Percentiles rank a stretch among this genome's conserved stretches.
phyloP scores from a whole-genome alignment of 2,329 filamentous ascomycete species.

The Penicillium verrucosum region DNA sequence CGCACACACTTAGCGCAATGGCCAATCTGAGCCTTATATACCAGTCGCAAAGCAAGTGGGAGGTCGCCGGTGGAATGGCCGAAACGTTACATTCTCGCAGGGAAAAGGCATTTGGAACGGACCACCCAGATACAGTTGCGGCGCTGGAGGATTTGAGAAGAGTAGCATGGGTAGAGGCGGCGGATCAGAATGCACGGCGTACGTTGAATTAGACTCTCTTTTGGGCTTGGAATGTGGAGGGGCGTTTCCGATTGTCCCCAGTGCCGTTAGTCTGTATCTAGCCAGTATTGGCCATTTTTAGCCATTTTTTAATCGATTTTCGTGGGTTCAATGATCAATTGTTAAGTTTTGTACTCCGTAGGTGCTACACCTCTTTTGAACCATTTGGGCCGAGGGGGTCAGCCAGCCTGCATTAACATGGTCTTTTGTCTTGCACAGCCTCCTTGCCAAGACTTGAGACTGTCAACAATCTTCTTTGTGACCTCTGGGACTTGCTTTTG shows the following conservation, averaged over 20 bases:
- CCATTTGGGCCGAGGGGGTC: neutral
- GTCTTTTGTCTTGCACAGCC: slow-evolving; percentile 7
- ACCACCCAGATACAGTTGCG: slow-evolving; percentile 10
- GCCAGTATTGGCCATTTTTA: neutral
- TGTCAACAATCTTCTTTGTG: neutral
- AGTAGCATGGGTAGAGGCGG: slow-evolving; percentile 10
- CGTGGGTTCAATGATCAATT: neutral
- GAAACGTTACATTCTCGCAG: slow-evolving; percentile 8
- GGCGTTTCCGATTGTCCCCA: neutral
- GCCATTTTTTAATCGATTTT: neutral
- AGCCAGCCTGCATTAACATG: neutral
- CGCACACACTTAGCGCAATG: slow-evolving; percentile 9
- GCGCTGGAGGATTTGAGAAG: slow-evolving; percentile 9
- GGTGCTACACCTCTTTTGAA: neutral
- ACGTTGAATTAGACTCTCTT: slow-evolving; percentile 9
- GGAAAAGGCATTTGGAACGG: neutral
- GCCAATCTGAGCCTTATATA: slow-evolving; percentile 13
- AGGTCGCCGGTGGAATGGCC: slow-evolving; percentile 2
- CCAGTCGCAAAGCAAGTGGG: slow-evolving; percentile 14
- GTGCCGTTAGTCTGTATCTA: neutral
- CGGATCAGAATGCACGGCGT: slow-evolving; percentile 9
- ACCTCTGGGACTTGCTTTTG: no score
- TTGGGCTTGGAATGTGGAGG: neutral
- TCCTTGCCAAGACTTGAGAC: slow-evolving; percentile 10
- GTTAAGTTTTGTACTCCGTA: neutral